phyloP scores from a whole-genome alignment of 768 basidiomycete genomes.

The Terana coerulea region DNA sequence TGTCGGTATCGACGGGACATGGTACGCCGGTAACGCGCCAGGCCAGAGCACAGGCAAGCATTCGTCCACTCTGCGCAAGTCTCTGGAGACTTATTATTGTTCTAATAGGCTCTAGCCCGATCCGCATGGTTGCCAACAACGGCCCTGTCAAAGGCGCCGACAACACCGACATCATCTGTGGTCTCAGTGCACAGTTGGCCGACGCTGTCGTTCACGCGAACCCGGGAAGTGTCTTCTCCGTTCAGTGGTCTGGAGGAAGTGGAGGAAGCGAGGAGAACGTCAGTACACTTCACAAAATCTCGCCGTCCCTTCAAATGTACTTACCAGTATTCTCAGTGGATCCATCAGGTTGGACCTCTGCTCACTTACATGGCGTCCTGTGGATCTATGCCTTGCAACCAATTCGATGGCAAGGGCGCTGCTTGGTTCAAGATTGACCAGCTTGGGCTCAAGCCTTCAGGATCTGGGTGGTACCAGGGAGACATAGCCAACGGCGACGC shows the following conservation, averaged over 20 bases:
- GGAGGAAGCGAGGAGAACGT: constrained; percentile 27
- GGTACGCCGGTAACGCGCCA: constrained; percentile 37
- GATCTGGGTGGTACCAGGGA: constrained; percentile 46
- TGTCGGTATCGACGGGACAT: constrained; percentile 37
- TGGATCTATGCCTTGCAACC: constrained; percentile 46
- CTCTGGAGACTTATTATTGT: neutral
- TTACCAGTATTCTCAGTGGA: constrained; percentile 2
- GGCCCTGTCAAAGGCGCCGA: constrained; percentile 50
- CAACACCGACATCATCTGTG: constrained; percentile 57
- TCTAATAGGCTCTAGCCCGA: constrained; percentile 19
- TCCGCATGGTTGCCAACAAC: constrained; percentile 40
- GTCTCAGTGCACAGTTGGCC: constrained; percentile 46
- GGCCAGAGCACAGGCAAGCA: neutral
- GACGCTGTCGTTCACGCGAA: constrained; percentile 47
- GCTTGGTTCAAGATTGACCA: constrained; percentile 62
- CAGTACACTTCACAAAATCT: too few species aligned
- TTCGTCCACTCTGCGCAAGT: neutral
- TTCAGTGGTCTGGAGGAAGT: constrained; percentile 51
- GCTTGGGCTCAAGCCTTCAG: constrained; percentile 11
- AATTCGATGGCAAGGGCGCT: constrained; percentile 53
- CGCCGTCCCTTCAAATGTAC: neutral
- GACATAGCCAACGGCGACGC: constrained; percentile 34
- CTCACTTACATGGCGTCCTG: constrained; percentile 68
- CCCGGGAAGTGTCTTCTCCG: constrained; percentile 51
- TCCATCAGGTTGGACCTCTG: constrained; percentile 44